Percentiles rank a stretch among this genome's conserved stretches.
These are phyloP conservation scores for Hypoxylon rickii DNA, from an alignment of 495 filamentous ascomycete species.

Conservation along the genomic window DNA sequence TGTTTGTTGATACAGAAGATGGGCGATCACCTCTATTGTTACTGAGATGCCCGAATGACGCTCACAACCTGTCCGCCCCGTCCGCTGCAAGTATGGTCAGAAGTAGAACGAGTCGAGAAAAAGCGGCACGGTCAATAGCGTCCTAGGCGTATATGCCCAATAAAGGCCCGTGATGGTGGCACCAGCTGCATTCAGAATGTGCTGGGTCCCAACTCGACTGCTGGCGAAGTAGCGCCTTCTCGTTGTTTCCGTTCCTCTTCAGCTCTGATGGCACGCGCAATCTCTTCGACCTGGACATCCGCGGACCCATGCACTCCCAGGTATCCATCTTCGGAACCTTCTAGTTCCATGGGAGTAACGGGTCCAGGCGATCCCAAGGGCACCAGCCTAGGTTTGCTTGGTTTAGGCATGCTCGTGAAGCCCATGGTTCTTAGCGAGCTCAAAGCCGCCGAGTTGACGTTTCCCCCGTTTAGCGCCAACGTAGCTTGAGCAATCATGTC, in stretches of 20 bases:
- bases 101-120: too few species aligned
- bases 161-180: too few species aligned
- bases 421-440: slow-evolving; percentile 39
- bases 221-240: slow-evolving; percentile 27
- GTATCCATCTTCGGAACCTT: slow-evolving; percentile 45
- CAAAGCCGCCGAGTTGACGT: slow-evolving; percentile 37
- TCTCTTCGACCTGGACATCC: slow-evolving; percentile 24
- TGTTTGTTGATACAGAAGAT: not conserved
- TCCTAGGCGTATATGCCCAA: too few species aligned
- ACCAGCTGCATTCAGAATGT: slow-evolving; percentile 18
- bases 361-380: slow-evolving; percentile 77
- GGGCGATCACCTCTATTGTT: too few species aligned
- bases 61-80: too few species aligned
- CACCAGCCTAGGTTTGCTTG: slow-evolving; percentile 65
- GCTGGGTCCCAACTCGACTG: slow-evolving; percentile 25
- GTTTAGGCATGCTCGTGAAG: slow-evolving; percentile 44
- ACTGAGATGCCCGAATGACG: too few species aligned
- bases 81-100: too few species aligned
- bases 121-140: too few species aligned
- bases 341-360: slow-evolving; percentile 75
- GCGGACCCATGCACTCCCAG: slow-evolving; percentile 20
- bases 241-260: slow-evolving; percentile 31
- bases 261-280: slow-evolving; percentile 25
- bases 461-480: slow-evolving; percentile 46
- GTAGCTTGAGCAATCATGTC: slow-evolving; percentile 63